These are phyloP conservation scores for Pterocarpus macrocarpus DNA, from an alignment of 306 rosid species.

Conservation along the genomic window DNA sequence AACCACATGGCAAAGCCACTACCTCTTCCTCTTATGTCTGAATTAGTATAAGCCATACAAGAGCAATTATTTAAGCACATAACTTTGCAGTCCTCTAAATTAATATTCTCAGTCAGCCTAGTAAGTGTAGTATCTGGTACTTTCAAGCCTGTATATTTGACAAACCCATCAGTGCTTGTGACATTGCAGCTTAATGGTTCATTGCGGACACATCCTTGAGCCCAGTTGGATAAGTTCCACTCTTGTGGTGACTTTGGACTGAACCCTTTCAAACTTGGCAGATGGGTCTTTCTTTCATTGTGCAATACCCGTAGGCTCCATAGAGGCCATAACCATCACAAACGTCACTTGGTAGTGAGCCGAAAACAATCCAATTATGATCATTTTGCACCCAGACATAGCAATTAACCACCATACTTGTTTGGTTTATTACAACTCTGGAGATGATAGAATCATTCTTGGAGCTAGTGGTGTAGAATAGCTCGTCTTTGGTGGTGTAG, in stretches of 20 bases:
- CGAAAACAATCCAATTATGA: neutral
- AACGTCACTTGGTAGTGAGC: neutral
- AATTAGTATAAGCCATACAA: constrained; percentile 53
- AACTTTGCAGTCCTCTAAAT: constrained; percentile 29
- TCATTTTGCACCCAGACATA: neutral
- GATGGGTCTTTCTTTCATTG: neutral
- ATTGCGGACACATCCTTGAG: constrained; percentile 47
- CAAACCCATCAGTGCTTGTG: constrained; percentile 30
- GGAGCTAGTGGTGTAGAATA: neutral
- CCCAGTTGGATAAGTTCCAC: neutral
- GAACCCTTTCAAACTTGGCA: neutral
- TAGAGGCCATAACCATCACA: neutral
- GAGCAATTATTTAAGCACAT: constrained; percentile 52
- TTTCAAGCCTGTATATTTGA: constrained; percentile 14
- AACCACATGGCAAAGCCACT: constrained; percentile 55
- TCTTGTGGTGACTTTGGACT: constrained; percentile 4
- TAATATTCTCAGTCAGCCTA: constrained; percentile 23
- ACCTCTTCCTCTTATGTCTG: constrained; percentile 36
- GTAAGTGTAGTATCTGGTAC: constrained; percentile 41
- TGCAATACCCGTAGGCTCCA: neutral
- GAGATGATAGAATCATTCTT: neutral
- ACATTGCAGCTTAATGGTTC: constrained; percentile 28
- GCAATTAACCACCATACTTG: neutral
- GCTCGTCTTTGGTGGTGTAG: neutral
- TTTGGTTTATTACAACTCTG: neutral